Percentiles rank a stretch among this genome's conserved stretches.
Evolutionary conservation across 1,284 basidiomycete genomes (phyloP).

Genomic region (Microbotryomycetes sp.): DNA sequence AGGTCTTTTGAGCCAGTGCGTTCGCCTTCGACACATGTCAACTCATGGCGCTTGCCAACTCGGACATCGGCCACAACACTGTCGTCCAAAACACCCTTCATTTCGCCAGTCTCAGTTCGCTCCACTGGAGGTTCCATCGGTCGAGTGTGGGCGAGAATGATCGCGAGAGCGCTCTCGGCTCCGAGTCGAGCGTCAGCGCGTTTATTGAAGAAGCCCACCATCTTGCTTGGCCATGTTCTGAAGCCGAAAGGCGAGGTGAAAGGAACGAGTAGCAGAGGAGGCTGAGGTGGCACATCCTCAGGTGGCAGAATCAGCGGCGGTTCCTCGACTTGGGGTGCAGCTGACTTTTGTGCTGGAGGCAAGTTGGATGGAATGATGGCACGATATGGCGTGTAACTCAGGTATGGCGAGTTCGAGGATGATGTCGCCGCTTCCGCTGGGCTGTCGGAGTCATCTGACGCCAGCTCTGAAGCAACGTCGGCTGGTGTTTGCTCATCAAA

Average conservation of each 20-base stretch:
- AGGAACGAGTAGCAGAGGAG: conserved; percentile 79
- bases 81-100: conserved; percentile 22
- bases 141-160: conserved; percentile 62
- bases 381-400: conserved; percentile 1
- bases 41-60: conserved; percentile 14
- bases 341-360: conserved; percentile 13
- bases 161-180: conserved; percentile 69
- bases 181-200: conserved; percentile 70
- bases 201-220: conserved; percentile 87
- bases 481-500: conserved; percentile 29
- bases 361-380: conserved; percentile 1
- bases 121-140: conserved; percentile 49
- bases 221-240: conserved; percentile 78
- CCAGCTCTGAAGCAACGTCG: neutral
- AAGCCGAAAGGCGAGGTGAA: conserved; percentile 82
- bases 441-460: neutral
- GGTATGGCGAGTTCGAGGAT: neutral
- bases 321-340: conserved; percentile 36
- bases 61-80: conserved; percentile 17
- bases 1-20: conserved; percentile 22
- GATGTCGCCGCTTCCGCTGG: neutral
- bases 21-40: conserved; percentile 31
- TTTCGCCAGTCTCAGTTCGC: conserved; percentile 8
- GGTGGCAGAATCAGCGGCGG: conserved; percentile 50
- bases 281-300: conserved; percentile 60